Evolutionary conservation across 257 asterid species (phyloP).

Genomic region (Forsythia suspensa): DNA sequence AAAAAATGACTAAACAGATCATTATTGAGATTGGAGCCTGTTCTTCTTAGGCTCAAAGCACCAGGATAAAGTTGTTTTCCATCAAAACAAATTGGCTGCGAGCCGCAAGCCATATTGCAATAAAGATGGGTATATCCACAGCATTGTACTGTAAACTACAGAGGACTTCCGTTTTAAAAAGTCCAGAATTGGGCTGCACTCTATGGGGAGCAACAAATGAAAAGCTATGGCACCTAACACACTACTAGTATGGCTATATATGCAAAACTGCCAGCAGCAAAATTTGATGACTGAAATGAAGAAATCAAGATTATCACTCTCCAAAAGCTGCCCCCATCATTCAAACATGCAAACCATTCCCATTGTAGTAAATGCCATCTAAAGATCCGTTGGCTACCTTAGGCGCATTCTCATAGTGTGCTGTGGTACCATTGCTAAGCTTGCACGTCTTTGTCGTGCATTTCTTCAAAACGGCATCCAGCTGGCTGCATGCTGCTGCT

Average conservation of each 20-base stretch:
- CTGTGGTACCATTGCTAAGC: constrained; percentile 51
- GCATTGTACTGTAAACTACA: constrained; percentile 18
- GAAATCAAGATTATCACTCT: neutral
- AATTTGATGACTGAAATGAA: neutral
- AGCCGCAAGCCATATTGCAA: too few species aligned
- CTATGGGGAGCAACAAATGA: neutral
- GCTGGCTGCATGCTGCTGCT: constrained; percentile 68
- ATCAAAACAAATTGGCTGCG: too few species aligned
- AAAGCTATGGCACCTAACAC: constrained; percentile 19
- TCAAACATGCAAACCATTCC: constrained; percentile 69
- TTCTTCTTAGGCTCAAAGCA: too few species aligned
- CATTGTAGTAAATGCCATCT: constrained; percentile 54
- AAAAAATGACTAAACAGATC: too few species aligned
- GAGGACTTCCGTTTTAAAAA: constrained; percentile 35
- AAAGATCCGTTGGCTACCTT: constrained; percentile 52
- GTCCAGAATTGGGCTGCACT: constrained; percentile 24
- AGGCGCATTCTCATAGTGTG: constrained; percentile 45
- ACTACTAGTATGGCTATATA: constrained; percentile 27
- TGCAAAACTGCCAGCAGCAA: constrained; percentile 13
- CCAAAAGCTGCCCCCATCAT: neutral
- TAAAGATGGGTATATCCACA: constrained; percentile 4
- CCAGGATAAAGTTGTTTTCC: too few species aligned
- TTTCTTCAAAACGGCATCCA: constrained; percentile 53
- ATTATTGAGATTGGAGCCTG: too few species aligned
- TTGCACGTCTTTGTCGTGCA: constrained; percentile 23